Conservation (phyloP, 768 basidiomycete species). For the Xerocomellus dryophilus region DNA sequence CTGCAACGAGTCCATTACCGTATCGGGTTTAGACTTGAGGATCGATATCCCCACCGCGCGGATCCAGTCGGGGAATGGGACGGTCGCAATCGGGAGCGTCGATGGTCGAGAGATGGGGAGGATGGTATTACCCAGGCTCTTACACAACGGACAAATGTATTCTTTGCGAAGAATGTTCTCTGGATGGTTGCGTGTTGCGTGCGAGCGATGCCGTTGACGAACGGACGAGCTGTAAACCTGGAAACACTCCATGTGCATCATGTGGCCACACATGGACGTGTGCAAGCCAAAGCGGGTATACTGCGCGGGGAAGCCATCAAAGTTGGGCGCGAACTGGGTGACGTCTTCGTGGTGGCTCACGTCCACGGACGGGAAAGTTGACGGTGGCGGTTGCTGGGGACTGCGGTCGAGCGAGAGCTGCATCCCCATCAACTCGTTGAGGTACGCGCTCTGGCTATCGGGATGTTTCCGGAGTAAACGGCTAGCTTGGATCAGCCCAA, state of each 20-base stretch:
- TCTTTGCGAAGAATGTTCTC: constrained; percentile 93
- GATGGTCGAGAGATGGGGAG: constrained; percentile 70
- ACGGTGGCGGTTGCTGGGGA: constrained; percentile 24
- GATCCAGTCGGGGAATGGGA: constrained; percentile 86
- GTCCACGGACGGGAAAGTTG: constrained; percentile 35
- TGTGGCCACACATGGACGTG: constrained; percentile 87
- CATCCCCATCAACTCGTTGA: constrained; percentile 70
- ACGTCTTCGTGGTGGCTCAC: constrained; percentile 26
- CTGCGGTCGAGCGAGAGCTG: constrained; percentile 64
- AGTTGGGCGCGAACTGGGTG: constrained; percentile 50
- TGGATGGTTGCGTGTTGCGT: constrained; percentile 90
- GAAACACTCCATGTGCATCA: constrained; percentile 97
- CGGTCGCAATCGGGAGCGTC: constrained; percentile 41
- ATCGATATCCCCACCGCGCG: constrained; percentile 86
- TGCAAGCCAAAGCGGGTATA: constrained; percentile 84
- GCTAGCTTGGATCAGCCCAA: constrained; percentile 88
- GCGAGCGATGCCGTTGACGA: constrained; percentile 80
- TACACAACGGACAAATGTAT: constrained; percentile 95
- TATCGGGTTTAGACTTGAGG: constrained; percentile 77
- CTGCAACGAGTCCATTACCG: constrained; percentile 66
- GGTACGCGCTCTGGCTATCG: constrained; percentile 53
- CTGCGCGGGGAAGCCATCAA: constrained; percentile 69
- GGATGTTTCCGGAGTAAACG: constrained; percentile 76
- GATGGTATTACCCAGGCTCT: constrained; percentile 92
- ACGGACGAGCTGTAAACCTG: constrained; percentile 85